A percentile compares a stretch with the other conserved stretches of the same genome.
phyloP scores from a whole-genome alignment of 305 asterid genomes.

The Fraxinus latifolia region DNA sequence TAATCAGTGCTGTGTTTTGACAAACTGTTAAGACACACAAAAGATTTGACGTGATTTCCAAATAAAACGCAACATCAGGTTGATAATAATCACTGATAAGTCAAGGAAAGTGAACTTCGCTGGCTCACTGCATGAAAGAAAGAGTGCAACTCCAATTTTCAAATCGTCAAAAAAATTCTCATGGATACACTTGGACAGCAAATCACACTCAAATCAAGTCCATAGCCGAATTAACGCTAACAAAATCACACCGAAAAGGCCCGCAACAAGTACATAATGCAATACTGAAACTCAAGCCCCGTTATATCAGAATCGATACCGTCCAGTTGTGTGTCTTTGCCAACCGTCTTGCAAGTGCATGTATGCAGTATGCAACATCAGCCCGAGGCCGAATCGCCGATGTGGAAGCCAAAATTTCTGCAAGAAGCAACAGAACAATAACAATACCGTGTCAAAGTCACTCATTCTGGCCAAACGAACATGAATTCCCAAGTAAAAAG shows the following conservation, averaged over 20 bases:
- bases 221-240: neutral
- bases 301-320: slow-evolving; percentile 48
- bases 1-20: neutral
- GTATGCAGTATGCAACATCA: slow-evolving; percentile 96
- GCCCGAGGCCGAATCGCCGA: slow-evolving; percentile 89
- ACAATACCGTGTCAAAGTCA: slow-evolving; percentile 30
- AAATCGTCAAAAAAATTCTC: neutral
- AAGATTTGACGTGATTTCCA: neutral
- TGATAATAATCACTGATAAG: neutral
- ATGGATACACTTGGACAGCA: neutral
- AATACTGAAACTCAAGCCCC: slow-evolving; percentile 10
- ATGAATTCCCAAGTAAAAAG: slow-evolving; percentile 10
- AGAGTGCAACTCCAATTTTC: slow-evolving; percentile 8
- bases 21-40: neutral
- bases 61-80: neutral
- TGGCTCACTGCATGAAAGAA: neutral
- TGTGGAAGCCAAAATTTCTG: slow-evolving; percentile 89
- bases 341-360: slow-evolving; percentile 82
- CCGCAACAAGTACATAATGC: neutral
- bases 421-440: slow-evolving; percentile 49
- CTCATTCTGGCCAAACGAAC: slow-evolving; percentile 25
- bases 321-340: slow-evolving; percentile 97
- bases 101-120: neutral
- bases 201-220: neutral
- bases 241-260: neutral